phyloP scores from a whole-genome alignment of 2,329 filamentous ascomycete species.

The Exophiala xenobiotica region DNA sequence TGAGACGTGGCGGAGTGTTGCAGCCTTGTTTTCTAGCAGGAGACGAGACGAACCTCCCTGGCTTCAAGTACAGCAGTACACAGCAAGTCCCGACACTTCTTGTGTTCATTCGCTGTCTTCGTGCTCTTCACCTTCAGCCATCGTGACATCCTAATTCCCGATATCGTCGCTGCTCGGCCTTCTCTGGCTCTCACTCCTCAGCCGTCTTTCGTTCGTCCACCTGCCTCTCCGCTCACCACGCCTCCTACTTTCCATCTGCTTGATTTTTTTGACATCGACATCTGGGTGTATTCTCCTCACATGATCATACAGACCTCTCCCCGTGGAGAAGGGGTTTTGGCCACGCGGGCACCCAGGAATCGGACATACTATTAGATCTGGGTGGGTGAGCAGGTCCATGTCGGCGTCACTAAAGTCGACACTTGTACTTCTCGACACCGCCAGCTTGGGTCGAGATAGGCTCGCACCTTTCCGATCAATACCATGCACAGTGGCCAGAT shows the following conservation, averaged over 20 bases:
- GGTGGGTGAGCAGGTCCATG: neutral
- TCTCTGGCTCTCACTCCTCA: conserved; percentile 8
- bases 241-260: conserved; percentile 16
- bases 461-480: neutral
- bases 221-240: conserved; percentile 23
- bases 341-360: conserved; percentile 21
- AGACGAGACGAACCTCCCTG: too few species aligned
- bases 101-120: neutral
- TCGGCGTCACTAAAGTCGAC: conserved; percentile 11
- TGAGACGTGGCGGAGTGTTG: too few species aligned
- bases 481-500: conserved; percentile 21
- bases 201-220: conserved; percentile 15
- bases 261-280: conserved; percentile 27
- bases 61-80: too few species aligned
- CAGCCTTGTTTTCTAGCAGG: too few species aligned
- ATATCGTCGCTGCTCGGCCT: neutral
- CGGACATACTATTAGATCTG: conserved; percentile 23
- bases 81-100: neutral
- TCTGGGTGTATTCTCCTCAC: conserved; percentile 29
- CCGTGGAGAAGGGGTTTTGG: conserved; percentile 18
- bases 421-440: conserved; percentile 6
- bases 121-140: neutral
- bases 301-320: conserved; percentile 27
- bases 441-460: neutral
- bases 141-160: neutral